Evolutionary conservation across 1,284 basidiomycete species (phyloP).

Genomic region (Cryptococcus wingfieldii): DNA sequence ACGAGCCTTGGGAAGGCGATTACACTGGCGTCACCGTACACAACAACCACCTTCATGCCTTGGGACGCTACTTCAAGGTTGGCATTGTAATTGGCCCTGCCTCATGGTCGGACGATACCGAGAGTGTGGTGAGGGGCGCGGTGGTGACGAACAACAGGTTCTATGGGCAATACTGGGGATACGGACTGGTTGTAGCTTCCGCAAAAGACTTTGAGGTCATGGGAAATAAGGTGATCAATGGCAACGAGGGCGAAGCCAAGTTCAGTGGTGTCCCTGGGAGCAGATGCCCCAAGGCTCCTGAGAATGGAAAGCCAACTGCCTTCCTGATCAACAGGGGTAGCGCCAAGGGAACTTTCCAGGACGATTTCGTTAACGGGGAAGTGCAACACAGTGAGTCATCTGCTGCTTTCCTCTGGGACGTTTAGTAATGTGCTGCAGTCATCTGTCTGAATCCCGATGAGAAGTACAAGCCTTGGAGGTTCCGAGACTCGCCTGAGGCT

Average conservation of each 20-base stretch:
- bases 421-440: slow-evolving; percentile 23
- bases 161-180: slow-evolving; percentile 44
- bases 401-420: neutral
- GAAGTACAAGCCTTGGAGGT: slow-evolving; percentile 44
- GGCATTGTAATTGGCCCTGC: slow-evolving; percentile 48
- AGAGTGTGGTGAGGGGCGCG: slow-evolving; percentile 43
- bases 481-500: slow-evolving; percentile 43
- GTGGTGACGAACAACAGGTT: slow-evolving; percentile 44
- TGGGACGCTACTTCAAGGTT: slow-evolving; percentile 45
- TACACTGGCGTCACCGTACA: slow-evolving; percentile 43
- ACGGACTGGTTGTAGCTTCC: slow-evolving; percentile 47
- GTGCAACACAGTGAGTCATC: slow-evolving; percentile 48
- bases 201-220: slow-evolving; percentile 44
- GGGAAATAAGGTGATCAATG: slow-evolving; percentile 30
- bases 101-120: slow-evolving; percentile 50
- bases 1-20: slow-evolving; percentile 49
- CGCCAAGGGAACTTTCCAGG: slow-evolving; percentile 42
- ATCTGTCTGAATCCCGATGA: slow-evolving; percentile 46
- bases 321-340: slow-evolving; percentile 48
- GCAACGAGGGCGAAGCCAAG: slow-evolving; percentile 18
- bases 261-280: slow-evolving; percentile 43
- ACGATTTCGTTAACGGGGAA: slow-evolving; percentile 49
- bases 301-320: slow-evolving; percentile 42
- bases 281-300: slow-evolving; percentile 45
- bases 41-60: slow-evolving; percentile 45